These are phyloP conservation scores for Pseudotsuga menziesii DNA, from an alignment of 75 land plant genomes.

Conservation along the genomic window DNA sequence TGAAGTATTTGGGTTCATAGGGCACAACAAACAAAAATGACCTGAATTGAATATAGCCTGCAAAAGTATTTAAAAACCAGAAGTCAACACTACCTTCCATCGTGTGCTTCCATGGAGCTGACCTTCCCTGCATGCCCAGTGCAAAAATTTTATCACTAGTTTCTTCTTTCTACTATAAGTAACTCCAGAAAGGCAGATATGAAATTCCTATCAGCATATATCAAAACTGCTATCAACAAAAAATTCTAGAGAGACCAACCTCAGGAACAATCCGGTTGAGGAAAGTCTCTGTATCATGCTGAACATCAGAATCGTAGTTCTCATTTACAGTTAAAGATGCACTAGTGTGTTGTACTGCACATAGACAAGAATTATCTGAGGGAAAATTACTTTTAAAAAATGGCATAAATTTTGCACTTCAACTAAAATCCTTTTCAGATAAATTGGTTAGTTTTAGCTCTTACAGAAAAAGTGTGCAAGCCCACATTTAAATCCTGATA, in stretches of 20 bases:
- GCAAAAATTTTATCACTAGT: neutral
- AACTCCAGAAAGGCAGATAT: neutral
- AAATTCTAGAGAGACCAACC: constrained; percentile 30
- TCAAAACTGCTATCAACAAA: neutral
- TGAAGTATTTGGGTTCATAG: neutral
- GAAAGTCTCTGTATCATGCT: constrained; percentile 90
- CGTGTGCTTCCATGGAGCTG: constrained; percentile 98
- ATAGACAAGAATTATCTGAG: neutral
- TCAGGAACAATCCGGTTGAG: constrained; percentile 91
- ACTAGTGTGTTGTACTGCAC: constrained; percentile 96
- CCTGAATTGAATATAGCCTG: neutral
- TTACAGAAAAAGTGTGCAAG: constrained; percentile 94
- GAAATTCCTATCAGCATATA: neutral
- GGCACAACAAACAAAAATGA: neutral
- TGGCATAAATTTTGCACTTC: neutral
- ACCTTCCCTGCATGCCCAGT: constrained; percentile 57
- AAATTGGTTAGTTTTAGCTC: constrained; percentile 8
- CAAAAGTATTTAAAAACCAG: neutral
- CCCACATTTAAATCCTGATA: constrained; percentile 85
- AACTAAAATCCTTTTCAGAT: neutral
- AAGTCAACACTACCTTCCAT: constrained; percentile 63
- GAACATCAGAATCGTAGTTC: constrained; percentile 96
- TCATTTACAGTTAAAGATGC: constrained; percentile 97
- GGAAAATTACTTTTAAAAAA: neutral
- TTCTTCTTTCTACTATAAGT: neutral